phyloP scores from a whole-genome alignment of 2,329 filamentous ascomycete genomes.

The Exophiala lecanii-corni region DNA sequence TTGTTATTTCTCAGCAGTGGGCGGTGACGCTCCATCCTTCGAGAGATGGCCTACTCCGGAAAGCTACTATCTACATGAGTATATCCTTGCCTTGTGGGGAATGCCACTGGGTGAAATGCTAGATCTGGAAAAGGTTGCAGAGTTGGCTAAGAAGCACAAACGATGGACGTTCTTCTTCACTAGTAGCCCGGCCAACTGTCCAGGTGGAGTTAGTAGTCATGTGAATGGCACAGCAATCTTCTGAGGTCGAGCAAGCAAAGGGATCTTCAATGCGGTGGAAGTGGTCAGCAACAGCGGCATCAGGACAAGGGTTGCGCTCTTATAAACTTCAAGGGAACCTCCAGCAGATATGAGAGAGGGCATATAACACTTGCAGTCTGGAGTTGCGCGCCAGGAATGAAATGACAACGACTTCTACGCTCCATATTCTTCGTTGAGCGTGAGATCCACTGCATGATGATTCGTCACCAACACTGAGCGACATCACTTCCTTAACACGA shows the following conservation, averaged over 20 bases:
- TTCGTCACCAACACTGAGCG: no score
- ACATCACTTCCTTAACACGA: no score
- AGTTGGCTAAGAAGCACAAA: constrained; percentile 33
- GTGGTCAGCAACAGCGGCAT: no score
- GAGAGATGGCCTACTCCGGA: constrained; percentile 56
- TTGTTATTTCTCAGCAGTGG: constrained; percentile 62
- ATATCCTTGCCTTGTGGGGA: constrained; percentile 41
- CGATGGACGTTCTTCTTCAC: constrained; percentile 41
- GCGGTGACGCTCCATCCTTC: constrained; percentile 59
- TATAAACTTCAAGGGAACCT: no score
- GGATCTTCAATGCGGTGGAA: no score
- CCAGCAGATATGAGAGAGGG: no score
- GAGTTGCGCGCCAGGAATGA: no score
- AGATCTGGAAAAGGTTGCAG: constrained; percentile 38
- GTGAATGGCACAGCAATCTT: constrained; percentile 43
- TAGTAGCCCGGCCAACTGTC: constrained; percentile 39
- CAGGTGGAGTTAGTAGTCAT: constrained; percentile 40
- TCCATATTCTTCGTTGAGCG: no score
- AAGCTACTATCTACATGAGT: constrained; percentile 36
- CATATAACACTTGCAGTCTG: no score
- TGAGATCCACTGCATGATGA: no score
- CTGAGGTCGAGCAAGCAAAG: constrained; percentile 24
- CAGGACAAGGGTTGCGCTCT: no score
- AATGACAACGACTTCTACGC: no score
- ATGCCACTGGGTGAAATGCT: constrained; percentile 45